These are phyloP conservation scores for Cryphonectria naterciae DNA, from an alignment of 2,329 filamentous ascomycete genomes.

Conservation along the genomic window DNA sequence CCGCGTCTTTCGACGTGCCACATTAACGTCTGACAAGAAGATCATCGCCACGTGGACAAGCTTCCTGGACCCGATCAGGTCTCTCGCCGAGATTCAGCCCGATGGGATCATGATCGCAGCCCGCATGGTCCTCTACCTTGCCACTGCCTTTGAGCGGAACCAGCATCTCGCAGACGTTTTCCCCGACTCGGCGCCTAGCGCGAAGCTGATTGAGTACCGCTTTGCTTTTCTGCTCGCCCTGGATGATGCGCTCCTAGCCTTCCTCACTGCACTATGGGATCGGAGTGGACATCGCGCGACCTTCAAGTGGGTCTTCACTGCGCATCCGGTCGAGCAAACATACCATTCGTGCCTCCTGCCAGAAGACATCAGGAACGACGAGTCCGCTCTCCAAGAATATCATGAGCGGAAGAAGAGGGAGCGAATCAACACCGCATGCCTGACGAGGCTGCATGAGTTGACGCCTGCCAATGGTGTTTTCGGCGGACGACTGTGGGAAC, in stretches of 20 bases:
- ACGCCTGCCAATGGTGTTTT: conserved; percentile 18
- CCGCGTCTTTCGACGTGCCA: conserved; percentile 44
- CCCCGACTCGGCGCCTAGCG: background rate
- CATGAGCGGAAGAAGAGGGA: background rate
- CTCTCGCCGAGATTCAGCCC: conserved; percentile 1
- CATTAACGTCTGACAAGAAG: conserved; percentile 1
- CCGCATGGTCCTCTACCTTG: conserved; percentile 24
- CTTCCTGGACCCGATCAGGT: conserved; percentile 18
- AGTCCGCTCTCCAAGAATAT: background rate
- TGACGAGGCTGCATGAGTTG: conserved; percentile 14
- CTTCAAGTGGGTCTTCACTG: conserved; percentile 17
- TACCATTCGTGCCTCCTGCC: background rate
- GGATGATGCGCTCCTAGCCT: conserved; percentile 16
- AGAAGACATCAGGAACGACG: background rate
- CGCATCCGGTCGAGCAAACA: background rate
- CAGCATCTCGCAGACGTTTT: background rate
- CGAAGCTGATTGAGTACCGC: conserved; percentile 8
- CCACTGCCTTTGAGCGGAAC: background rate
- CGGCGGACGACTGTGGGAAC: conserved; percentile 3
- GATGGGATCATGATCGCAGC: conserved; percentile 21
- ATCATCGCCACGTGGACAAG: conserved; percentile 24
- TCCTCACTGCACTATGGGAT: conserved; percentile 14
- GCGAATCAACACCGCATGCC: conserved; percentile 13
- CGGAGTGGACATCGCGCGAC: conserved; percentile 3
- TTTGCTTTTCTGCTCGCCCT: conserved; percentile 12